A percentile compares a stretch with the other conserved stretches of the same genome.
Evolutionary conservation across 805 yeast species (phyloP).

Genomic region (Saturnispora dispora): DNA sequence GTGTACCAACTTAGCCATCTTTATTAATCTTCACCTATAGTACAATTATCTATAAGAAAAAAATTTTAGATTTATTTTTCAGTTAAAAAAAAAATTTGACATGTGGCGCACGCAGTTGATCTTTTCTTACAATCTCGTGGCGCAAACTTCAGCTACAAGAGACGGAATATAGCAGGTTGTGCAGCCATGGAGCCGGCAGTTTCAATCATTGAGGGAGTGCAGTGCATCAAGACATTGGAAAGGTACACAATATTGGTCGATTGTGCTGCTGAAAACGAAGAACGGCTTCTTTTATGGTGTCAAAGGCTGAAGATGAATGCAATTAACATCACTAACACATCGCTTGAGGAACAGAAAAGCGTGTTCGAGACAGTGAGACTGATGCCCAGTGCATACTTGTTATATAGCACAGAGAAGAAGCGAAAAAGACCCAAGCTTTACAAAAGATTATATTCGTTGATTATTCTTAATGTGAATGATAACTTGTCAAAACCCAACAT

Average conservation of each 20-base stretch:
- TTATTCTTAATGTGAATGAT: background rate
- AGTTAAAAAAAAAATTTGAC: background rate
- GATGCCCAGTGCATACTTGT: background rate
- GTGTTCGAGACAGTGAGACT: background rate
- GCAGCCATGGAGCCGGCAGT: background rate
- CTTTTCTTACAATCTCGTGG: background rate
- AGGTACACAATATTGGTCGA: background rate
- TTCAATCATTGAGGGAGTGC: background rate
- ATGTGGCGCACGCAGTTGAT: background rate
- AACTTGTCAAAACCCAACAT: background rate
- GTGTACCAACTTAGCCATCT: slow-evolving; percentile 75
- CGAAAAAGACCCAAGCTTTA: background rate
- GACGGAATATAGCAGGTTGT: background rate
- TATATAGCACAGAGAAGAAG: background rate
- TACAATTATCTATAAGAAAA: background rate
- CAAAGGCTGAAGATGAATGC: background rate
- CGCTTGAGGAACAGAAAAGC: slow-evolving; percentile 1
- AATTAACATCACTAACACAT: background rate
- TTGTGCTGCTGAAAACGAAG: background rate
- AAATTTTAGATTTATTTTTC: background rate
- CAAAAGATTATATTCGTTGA: background rate
- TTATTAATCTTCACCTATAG: background rate
- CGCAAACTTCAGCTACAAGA: background rate
- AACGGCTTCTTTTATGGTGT: background rate
- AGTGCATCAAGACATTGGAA: background rate